phyloP scores from a whole-genome alignment of 2,329 filamentous ascomycete genomes.

The Apiospora arundinis region DNA sequence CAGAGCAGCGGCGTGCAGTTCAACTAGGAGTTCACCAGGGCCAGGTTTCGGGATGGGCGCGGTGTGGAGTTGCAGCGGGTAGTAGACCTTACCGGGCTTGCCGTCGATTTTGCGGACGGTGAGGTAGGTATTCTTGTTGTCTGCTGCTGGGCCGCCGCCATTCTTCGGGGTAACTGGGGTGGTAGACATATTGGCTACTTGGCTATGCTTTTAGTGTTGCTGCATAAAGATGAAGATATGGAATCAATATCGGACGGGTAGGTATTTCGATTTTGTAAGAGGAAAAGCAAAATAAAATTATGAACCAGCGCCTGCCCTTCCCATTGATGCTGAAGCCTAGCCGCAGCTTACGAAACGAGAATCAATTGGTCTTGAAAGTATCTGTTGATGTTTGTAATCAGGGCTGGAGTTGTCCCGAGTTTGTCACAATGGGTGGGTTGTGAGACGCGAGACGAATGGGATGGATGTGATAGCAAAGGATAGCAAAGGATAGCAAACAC shows the following conservation, averaged over 20 bases:
- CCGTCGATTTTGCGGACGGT: conserved; percentile 74
- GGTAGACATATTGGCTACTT: background rate
- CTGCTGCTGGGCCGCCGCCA: background rate
- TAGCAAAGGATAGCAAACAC: background rate
- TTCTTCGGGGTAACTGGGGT: background rate
- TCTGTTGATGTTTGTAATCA: background rate
- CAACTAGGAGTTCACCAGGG: conserved; percentile 74
- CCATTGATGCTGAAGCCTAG: background rate
- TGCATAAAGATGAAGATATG: background rate
- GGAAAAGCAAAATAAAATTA: background rate
- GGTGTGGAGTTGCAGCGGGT: conserved; percentile 71
- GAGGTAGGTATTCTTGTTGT: conserved; percentile 49
- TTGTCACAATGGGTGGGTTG: background rate
- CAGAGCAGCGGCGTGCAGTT: conserved; percentile 79
- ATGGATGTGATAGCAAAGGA: background rate
- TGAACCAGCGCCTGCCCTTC: background rate
- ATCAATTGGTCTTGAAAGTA: background rate
- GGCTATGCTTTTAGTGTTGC: background rate
- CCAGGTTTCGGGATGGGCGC: conserved; percentile 68
- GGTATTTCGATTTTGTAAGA: background rate
- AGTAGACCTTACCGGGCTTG: conserved; percentile 89
- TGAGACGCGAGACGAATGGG: background rate
- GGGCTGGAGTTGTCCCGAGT: background rate
- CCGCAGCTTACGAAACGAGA: background rate
- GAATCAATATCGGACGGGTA: background rate